Percentiles rank a stretch among this genome's conserved stretches.
Conservation (phyloP, 257 asterid genomes). For the Lycium ferocissimum region DNA sequence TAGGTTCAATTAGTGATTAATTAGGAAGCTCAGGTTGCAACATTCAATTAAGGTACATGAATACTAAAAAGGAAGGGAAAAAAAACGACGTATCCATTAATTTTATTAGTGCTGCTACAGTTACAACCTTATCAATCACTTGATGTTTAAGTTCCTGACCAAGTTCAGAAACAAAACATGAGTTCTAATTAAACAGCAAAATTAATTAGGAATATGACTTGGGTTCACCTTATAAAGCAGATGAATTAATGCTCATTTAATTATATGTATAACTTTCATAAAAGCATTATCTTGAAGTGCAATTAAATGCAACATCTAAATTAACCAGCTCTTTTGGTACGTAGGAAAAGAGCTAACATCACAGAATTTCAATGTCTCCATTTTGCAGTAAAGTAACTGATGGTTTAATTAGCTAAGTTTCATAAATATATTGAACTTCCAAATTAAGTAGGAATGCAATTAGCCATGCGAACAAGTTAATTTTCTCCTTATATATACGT, state of each 20-base stretch:
- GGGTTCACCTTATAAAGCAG: background rate
- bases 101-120: too few relatives aligned
- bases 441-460: background rate
- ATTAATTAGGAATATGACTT: too few relatives aligned
- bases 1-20: too few relatives aligned
- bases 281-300: background rate
- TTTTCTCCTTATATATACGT: slow-evolving; percentile 13
- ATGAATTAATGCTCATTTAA: background rate
- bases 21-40: too few relatives aligned
- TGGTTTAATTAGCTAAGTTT: background rate
- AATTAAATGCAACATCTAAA: background rate
- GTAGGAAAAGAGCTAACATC: too few relatives aligned
- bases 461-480: background rate
- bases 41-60: too few relatives aligned
- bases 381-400: background rate
- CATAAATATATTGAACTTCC: background rate
- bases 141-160: too few relatives aligned
- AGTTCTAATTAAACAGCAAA: too few relatives aligned
- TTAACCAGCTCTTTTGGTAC: background rate
- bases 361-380: background rate
- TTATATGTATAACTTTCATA: background rate
- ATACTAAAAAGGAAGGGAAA: too few relatives aligned
- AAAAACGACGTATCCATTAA: too few relatives aligned
- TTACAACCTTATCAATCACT: too few relatives aligned
- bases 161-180: too few relatives aligned